Evolutionary conservation across 2,329 filamentous ascomycete genomes (phyloP).

Genomic region (Calonectria montana): DNA sequence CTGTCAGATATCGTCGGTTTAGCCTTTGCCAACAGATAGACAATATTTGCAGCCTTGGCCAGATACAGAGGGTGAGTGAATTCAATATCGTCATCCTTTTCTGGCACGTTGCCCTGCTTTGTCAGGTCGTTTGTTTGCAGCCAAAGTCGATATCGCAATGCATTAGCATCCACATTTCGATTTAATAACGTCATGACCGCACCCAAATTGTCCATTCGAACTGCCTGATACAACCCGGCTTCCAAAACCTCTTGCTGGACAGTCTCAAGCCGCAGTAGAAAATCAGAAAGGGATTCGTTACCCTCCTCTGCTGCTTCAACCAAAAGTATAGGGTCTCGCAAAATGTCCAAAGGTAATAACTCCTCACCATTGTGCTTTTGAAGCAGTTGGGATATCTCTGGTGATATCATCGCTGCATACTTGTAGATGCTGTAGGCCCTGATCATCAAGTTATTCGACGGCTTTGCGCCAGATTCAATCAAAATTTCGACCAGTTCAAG

Average conservation of each 20-base stretch:
- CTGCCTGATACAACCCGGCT: neutral
- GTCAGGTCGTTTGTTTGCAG: neutral
- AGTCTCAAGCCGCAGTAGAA: neutral
- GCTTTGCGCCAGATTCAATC: neutral
- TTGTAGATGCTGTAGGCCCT: neutral
- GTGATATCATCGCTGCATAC: neutral
- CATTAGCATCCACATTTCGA: slow-evolving; percentile 1
- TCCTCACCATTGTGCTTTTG: neutral
- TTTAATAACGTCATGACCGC: neutral
- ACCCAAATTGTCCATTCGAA: neutral
- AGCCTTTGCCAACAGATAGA: neutral
- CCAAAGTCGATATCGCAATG: neutral
- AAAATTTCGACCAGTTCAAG: neutral
- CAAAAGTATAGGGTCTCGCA: neutral
- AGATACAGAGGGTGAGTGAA: neutral
- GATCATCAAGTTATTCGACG: neutral
- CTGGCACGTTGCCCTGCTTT: too few species aligned
- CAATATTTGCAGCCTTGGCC: neutral
- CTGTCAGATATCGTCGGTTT: neutral
- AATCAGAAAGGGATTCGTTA: neutral
- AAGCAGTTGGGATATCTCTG: neutral
- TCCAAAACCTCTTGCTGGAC: neutral
- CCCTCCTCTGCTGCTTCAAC: neutral
- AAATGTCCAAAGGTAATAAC: neutral
- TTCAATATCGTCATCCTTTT: neutral